phyloP scores from a whole-genome alignment of 1,139 yeast species.

The Nakaseomyces bracarensis region DNA sequence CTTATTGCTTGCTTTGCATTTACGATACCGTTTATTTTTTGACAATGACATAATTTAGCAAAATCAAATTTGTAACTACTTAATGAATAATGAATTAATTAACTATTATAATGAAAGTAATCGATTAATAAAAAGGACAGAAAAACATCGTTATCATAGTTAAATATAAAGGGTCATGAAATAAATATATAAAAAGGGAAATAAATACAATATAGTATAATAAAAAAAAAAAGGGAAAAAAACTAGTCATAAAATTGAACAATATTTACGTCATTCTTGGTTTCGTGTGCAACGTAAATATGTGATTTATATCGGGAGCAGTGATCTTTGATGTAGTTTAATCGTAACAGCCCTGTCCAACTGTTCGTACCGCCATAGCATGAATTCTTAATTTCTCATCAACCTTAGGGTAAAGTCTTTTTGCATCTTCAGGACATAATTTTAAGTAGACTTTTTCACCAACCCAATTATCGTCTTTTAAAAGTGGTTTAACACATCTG shows the following conservation, averaged over 20 bases:
- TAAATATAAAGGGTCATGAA: no score
- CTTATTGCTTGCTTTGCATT: conserved; percentile 5
- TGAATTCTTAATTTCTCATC: background rate
- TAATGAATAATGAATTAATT: no score
- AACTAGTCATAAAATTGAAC: no score
- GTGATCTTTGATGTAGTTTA: background rate
- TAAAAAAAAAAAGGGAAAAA: no score
- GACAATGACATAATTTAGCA: background rate
- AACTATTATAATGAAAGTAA: background rate
- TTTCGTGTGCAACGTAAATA: no score
- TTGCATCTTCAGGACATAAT: conserved; percentile 11
- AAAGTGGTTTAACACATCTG: conserved; percentile 49
- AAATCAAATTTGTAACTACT: no score
- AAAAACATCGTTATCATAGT: no score
- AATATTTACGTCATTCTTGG: no score
- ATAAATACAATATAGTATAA: no score
- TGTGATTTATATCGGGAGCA: background rate
- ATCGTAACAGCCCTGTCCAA: background rate
- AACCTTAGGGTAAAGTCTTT: background rate
- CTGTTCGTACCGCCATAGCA: background rate
- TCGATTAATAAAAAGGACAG: background rate
- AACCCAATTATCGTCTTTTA: conserved; percentile 48
- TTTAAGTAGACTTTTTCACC: conserved; percentile 43
- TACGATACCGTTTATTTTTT: conserved; percentile 8
- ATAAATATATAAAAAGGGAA: no score